Percentiles rank a stretch among this genome's conserved stretches.
Conservation (phyloP, 2,329 filamentous ascomycete species). For the Macrophomina pseudophaseolina region DNA sequence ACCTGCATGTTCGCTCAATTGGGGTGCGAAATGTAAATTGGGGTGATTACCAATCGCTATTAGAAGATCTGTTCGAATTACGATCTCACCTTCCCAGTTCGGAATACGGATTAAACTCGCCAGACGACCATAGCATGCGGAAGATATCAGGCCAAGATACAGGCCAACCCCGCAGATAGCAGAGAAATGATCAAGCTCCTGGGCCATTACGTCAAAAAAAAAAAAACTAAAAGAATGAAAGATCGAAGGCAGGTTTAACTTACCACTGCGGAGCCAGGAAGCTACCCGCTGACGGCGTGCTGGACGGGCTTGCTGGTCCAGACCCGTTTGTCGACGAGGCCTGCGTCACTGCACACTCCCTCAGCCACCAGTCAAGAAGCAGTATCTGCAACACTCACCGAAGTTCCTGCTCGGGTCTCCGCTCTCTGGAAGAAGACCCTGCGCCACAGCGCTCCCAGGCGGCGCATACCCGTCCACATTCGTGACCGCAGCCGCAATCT, state of each 20-base stretch:
- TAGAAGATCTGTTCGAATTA: too few species aligned
- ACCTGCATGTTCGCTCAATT: too few species aligned
- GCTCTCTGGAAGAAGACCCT: background rate
- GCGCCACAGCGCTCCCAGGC: background rate
- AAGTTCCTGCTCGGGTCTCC: conserved; percentile 3
- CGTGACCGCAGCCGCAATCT: conserved; percentile 12
- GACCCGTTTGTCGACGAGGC: background rate
- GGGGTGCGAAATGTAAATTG: too few species aligned
- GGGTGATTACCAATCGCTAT: too few species aligned
- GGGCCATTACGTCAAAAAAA: background rate
- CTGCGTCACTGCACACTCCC: background rate
- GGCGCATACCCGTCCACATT: background rate
- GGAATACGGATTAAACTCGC: too few species aligned
- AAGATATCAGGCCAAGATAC: too few species aligned
- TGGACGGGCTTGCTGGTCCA: background rate
- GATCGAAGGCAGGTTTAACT: background rate
- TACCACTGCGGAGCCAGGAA: background rate
- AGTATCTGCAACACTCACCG: background rate
- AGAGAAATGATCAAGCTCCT: background rate
- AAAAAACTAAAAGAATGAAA: too few species aligned
- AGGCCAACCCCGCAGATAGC: background rate
- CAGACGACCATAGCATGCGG: too few species aligned
- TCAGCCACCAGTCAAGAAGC: background rate
- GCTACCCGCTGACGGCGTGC: background rate
- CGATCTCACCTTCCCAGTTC: too few species aligned